Conservation (phyloP, 2,329 filamentous ascomycete genomes). For the Phaeosphaeria sp. region DNA sequence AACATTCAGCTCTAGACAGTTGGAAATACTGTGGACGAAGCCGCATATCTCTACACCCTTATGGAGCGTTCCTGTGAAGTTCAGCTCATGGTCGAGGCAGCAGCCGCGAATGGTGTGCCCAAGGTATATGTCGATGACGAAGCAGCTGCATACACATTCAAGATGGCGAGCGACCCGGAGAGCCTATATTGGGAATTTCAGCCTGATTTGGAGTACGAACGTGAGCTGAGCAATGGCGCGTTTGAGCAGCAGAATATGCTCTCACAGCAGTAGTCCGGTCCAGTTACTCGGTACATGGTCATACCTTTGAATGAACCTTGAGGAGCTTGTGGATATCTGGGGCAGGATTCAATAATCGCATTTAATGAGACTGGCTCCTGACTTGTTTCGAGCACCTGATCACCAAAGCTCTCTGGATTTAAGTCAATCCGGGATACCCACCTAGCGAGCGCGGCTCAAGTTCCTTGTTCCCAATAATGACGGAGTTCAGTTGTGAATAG, state of each 20-base stretch:
- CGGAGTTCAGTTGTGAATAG: too few relatives aligned
- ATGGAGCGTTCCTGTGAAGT: slow-evolving; percentile 73
- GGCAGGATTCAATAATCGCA: too few relatives aligned
- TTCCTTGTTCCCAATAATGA: too few relatives aligned
- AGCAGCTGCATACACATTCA: slow-evolving; percentile 62
- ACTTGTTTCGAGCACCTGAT: too few relatives aligned
- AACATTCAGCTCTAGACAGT: slow-evolving; percentile 58
- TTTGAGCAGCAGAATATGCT: slow-evolving; percentile 34
- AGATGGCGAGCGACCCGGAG: slow-evolving; percentile 56
- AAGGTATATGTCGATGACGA: slow-evolving; percentile 65
- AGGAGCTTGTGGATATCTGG: too few relatives aligned
- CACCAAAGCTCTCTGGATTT: too few relatives aligned
- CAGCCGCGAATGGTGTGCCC: slow-evolving; percentile 60
- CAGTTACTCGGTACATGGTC: too few relatives aligned
- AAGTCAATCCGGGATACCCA: too few relatives aligned
- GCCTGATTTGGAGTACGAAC: slow-evolving; percentile 58
- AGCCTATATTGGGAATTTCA: slow-evolving; percentile 61
- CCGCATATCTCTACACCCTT: slow-evolving; percentile 72
- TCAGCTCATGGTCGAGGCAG: slow-evolving; percentile 73
- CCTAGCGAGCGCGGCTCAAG: too few relatives aligned
- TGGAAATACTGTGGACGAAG: slow-evolving; percentile 75
- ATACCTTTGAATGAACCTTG: too few relatives aligned
- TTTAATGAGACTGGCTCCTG: too few relatives aligned
- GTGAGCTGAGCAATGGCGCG: slow-evolving; percentile 33
- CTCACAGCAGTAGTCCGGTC: not conserved